Evolutionary conservation across 257 asterid species (phyloP), one percentile per base, ranked within the genome.

Genomic region (Echites panduratus): DNA sequence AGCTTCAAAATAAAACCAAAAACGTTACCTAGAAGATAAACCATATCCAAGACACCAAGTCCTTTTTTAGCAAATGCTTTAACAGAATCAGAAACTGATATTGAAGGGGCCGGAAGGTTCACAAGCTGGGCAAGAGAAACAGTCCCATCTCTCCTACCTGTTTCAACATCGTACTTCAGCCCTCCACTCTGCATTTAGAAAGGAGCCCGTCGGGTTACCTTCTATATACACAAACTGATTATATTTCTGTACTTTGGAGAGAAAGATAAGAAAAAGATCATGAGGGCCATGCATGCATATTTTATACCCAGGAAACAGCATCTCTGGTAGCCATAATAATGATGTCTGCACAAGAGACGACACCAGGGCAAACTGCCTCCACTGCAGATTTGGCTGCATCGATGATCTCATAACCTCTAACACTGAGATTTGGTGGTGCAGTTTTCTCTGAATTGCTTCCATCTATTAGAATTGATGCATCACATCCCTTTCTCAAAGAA

Each of bases 121-220:
- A 87, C 96, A 67, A 82, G 84, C 49, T 43, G 44, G 7, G 85
- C 83, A 16, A 54, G 73, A 40, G 96, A 89, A 20, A 71, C 61
- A 0, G 2, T 75, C 70, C 96, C 93, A 50, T 87, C 89, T 70
- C 79, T 72, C 52, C 91, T 44, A 13, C 96, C 91, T 2, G 90
- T 85, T 47, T 81, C 69, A 19, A 88, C 92, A 0, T 10, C 19
- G 78, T 86, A 90, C 9, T 75, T 59, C 27, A 70, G 79, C 58
- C 96, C 96, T 73, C 89, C 87, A 35, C 80, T 78, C 90, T 87
- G 70, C 29, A 20, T 66, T 38, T 17, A 32, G 38, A 32, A 32
- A 32, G 38, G 38, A 32, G 38, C 3, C 38, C 2, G 3, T 32
- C 38, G 38, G 38, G 38, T 32, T 32, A 32, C 1, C 1, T 32